Evolutionary conservation across 169 alveolate genomes (phyloP).

Genomic region (Theileria sp.): DNA sequence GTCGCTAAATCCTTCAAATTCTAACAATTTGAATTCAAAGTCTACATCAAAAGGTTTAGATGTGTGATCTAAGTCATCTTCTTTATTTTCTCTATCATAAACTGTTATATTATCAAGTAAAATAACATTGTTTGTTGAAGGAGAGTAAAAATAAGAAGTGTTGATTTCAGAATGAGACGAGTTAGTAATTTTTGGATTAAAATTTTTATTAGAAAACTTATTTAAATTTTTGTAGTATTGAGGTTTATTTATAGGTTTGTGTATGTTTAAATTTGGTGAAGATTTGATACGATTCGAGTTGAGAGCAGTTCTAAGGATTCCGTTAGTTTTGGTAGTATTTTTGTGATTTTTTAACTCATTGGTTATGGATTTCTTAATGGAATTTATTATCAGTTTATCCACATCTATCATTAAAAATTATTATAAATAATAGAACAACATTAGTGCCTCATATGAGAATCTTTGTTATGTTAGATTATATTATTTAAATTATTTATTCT

Average conservation of each 20-base stretch:
- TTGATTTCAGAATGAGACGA: not conserved
- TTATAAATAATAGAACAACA: not conserved
- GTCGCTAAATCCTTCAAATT: constrained; percentile 25
- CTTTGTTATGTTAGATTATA: too few relatives aligned
- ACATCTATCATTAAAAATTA: not conserved
- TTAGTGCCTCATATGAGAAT: not conserved
- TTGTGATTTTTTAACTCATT: not conserved
- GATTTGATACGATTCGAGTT: not conserved
- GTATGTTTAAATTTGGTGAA: too few relatives aligned
- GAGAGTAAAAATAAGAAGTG: not conserved
- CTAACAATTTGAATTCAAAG: constrained; percentile 24
- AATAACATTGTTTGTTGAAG: not conserved
- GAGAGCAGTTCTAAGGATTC: not conserved
- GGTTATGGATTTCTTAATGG: not conserved
- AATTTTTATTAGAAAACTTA: not conserved
- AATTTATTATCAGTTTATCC: not conserved
- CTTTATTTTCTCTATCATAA: not conserved
- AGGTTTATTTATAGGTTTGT: not conserved
- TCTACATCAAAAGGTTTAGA: constrained; percentile 16
- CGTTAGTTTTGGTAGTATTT: not conserved
- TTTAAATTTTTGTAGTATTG: not conserved
- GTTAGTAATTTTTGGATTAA: not conserved
- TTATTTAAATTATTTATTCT: too few relatives aligned
- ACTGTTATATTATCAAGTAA: not conserved
- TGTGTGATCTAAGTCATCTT: not conserved